These are phyloP conservation scores for Chamaecrista fasciculata DNA, from an alignment of 306 rosid genomes.

Conservation along the genomic window DNA sequence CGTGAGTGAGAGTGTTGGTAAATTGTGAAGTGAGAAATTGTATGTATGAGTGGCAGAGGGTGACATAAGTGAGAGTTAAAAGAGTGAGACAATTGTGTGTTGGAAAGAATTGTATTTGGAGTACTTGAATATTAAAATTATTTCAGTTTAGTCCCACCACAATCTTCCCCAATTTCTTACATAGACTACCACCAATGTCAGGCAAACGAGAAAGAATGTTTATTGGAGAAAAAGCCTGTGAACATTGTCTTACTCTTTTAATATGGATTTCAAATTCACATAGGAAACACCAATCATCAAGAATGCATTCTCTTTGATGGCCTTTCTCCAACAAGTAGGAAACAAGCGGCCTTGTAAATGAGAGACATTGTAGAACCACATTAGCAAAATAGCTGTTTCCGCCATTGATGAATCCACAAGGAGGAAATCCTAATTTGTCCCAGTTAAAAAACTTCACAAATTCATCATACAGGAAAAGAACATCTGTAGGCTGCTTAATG, in stretches of 20 bases:
- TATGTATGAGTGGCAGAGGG: too few species aligned
- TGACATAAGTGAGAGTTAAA: conserved; percentile 83
- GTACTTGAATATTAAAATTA: too few species aligned
- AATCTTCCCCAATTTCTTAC: too few species aligned
- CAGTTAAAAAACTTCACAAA: conserved; percentile 74
- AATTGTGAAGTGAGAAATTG: too few species aligned
- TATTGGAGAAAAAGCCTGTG: conserved; percentile 79
- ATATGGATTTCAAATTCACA: conserved; percentile 87
- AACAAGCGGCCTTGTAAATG: conserved; percentile 88
- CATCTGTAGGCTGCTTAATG: conserved; percentile 63
- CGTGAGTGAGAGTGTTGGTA: too few species aligned
- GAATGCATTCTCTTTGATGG: conserved; percentile 70
- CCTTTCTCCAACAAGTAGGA: conserved; percentile 87
- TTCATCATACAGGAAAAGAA: conserved; percentile 86
- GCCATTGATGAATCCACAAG: conserved; percentile 90
- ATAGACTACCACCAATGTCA: too few species aligned
- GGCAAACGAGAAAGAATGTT: too few species aligned
- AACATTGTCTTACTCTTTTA: conserved; percentile 58
- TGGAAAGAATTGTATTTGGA: too few species aligned
- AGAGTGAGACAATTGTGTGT: too few species aligned
- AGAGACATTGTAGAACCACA: too few species aligned
- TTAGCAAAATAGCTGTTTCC: conserved; percentile 98
- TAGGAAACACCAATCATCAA: conserved; percentile 88
- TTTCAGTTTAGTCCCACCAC: too few species aligned
- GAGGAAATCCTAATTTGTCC: conserved; percentile 67